Conservation (phyloP, 2,329 filamentous ascomycete species). For the Hypoxylon sp. region DNA sequence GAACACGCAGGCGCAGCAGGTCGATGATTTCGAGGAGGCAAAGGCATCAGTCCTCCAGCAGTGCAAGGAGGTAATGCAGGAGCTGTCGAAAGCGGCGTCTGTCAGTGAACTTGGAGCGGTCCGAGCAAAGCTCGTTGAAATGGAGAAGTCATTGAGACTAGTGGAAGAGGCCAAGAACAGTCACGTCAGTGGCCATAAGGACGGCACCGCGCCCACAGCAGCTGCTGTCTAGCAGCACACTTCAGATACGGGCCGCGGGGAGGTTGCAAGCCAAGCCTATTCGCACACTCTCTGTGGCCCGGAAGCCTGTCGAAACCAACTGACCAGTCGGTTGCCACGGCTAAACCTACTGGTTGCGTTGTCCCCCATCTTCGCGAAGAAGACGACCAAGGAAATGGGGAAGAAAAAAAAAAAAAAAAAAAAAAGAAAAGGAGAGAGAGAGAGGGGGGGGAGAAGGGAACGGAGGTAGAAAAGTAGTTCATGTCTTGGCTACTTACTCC, state of each 20-base stretch:
- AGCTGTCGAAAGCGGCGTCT: neutral
- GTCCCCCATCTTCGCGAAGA: conserved; percentile 10
- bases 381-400: too few relatives aligned
- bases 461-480: neutral
- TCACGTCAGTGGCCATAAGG: neutral
- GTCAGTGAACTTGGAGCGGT: neutral
- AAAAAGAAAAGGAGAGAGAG: too few relatives aligned
- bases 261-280: neutral
- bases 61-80: neutral
- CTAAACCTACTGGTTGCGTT: neutral
- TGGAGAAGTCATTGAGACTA: neutral
- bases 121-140: neutral
- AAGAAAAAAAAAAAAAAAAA: too few relatives aligned
- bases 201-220: neutral
- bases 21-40: too few relatives aligned
- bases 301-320: neutral
- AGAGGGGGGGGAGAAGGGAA: too few relatives aligned
- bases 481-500: too few relatives aligned
- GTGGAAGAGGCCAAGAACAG: neutral
- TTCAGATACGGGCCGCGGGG: neutral
- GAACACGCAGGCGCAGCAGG: neutral
- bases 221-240: neutral
- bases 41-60: too few relatives aligned
- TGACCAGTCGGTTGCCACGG: neutral
- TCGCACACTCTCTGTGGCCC: neutral